Percentiles rank a stretch among this genome's conserved stretches.
These are phyloP conservation scores for Bondarzewia mesenterica DNA, from an alignment of 1,284 basidiomycete genomes.

Conservation along the genomic window DNA sequence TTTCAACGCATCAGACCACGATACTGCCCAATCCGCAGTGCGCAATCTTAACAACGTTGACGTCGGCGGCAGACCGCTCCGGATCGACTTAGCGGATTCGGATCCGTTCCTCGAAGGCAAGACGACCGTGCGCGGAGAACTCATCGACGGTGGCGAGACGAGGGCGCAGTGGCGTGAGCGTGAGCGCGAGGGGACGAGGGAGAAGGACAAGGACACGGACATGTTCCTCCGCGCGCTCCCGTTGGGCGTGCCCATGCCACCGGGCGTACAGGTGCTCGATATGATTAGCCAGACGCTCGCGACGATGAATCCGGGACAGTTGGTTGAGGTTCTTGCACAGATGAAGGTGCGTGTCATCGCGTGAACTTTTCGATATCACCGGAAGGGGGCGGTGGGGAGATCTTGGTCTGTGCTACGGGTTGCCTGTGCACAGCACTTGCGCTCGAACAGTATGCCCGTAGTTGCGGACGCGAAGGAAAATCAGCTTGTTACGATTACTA, in stretches of 20 bases:
- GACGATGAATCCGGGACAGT: slow-evolving; percentile 74
- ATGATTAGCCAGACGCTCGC: slow-evolving; percentile 85
- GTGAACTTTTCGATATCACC: slow-evolving; percentile 11
- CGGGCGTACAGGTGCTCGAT: slow-evolving; percentile 76
- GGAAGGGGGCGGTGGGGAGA: no score
- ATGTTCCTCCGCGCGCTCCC: slow-evolving; percentile 66
- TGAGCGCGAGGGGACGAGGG: slow-evolving; percentile 21
- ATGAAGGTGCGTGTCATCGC: slow-evolving; percentile 73
- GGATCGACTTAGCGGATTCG: slow-evolving; percentile 59
- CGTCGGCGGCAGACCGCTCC: slow-evolving; percentile 63
- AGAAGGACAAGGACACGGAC: slow-evolving; percentile 29
- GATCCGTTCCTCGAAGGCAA: slow-evolving; percentile 42
- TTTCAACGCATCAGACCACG: slow-evolving; percentile 59
- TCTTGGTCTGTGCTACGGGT: no score
- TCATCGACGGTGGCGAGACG: slow-evolving; percentile 52
- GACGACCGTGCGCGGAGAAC: slow-evolving; percentile 52
- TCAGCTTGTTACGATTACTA: no score
- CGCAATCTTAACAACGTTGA: slow-evolving; percentile 70
- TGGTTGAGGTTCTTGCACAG: slow-evolving; percentile 93
- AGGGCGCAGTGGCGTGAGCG: slow-evolving; percentile 48
- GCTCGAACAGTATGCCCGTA: no score
- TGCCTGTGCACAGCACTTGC: no score
- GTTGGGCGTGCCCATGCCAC: slow-evolving; percentile 68
- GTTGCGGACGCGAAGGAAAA: no score
- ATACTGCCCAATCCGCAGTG: slow-evolving; percentile 77